Evolutionary conservation across 2,329 filamentous ascomycete species (phyloP).

Genomic region (Paradendryphiella salina): DNA sequence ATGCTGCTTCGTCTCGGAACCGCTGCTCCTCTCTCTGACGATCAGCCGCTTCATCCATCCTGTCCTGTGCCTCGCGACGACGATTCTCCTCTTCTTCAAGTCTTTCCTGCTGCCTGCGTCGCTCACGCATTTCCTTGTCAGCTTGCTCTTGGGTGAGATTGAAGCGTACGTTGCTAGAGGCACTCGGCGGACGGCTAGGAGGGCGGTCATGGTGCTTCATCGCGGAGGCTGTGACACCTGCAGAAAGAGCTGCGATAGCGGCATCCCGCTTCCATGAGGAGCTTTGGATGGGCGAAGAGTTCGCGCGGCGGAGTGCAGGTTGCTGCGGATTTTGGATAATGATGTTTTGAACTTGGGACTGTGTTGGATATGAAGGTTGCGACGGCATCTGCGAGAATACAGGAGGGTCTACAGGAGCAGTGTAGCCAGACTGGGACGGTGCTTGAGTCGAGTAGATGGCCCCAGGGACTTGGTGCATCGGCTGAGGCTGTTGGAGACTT

Average conservation of each 20-base stretch:
- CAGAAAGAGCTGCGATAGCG: slow-evolving; percentile 50
- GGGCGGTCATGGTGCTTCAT: slow-evolving; percentile 20
- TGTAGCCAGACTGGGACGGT: slow-evolving; percentile 47
- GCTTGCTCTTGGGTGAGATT: slow-evolving; percentile 61
- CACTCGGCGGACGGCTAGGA: slow-evolving; percentile 30
- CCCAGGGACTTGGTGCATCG: slow-evolving; percentile 71
- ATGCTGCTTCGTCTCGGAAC: slow-evolving; percentile 24
- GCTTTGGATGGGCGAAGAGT: slow-evolving; percentile 53
- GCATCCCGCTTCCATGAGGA: slow-evolving; percentile 49
- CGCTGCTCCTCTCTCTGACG: slow-evolving; percentile 29
- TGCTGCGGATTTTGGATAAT: slow-evolving; percentile 29
- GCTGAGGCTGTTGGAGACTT: slow-evolving; percentile 83
- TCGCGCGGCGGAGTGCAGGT: slow-evolving; percentile 47
- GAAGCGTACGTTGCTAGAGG: slow-evolving; percentile 58
- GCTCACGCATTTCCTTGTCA: slow-evolving; percentile 52
- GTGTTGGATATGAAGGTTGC: slow-evolving; percentile 26
- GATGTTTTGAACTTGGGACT: slow-evolving; percentile 28
- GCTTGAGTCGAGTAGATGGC: slow-evolving; percentile 63
- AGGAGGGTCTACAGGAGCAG: slow-evolving; percentile 48
- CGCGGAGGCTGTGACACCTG: slow-evolving; percentile 47
- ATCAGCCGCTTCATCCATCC: slow-evolving; percentile 36
- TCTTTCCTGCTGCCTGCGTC: slow-evolving; percentile 39
- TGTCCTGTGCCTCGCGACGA: slow-evolving; percentile 24
- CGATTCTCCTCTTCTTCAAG: slow-evolving; percentile 32
- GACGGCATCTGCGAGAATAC: slow-evolving; percentile 43